phyloP scores from a whole-genome alignment of 2,329 filamentous ascomycete species.

The Apiospora aurea region DNA sequence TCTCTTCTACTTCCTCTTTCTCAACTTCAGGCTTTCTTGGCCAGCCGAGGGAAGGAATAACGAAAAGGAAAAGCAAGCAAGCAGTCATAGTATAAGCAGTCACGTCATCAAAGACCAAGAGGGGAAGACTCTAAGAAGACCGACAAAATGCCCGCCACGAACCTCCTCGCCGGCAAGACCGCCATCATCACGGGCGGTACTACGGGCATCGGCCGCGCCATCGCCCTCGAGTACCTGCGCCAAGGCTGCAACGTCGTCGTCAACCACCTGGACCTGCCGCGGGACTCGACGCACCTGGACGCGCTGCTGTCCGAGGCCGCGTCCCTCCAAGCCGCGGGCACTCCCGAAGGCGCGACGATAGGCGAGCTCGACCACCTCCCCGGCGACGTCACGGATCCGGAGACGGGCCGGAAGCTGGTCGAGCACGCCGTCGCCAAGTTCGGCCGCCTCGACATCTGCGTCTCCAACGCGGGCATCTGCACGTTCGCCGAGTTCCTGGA shows the following conservation, averaged over 20 bases:
- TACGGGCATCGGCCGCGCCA: conserved; percentile 86
- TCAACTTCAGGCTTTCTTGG: too few relatives aligned
- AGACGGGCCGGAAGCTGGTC: conserved; percentile 75
- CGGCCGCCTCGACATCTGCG: conserved; percentile 75
- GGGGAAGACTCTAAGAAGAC: neutral
- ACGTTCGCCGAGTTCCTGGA: conserved; percentile 87
- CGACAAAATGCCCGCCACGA: conserved; percentile 49
- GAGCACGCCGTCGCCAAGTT: conserved; percentile 67
- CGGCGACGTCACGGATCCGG: conserved; percentile 79
- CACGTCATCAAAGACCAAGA: neutral
- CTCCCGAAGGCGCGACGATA: conserved; percentile 27
- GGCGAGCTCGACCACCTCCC: conserved; percentile 70
- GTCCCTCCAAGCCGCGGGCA: conserved; percentile 45
- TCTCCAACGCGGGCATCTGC: conserved; percentile 89
- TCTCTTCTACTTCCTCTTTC: neutral
- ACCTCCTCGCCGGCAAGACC: conserved; percentile 75
- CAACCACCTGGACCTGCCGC: conserved; percentile 74
- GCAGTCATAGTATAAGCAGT: too few relatives aligned
- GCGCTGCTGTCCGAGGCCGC: conserved; percentile 61
- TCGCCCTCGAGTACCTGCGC: conserved; percentile 77
- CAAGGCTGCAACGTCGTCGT: conserved; percentile 82
- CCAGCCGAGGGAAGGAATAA: neutral
- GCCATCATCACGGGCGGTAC: conserved; percentile 88
- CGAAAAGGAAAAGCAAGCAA: neutral
- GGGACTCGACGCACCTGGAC: conserved; percentile 58